These are phyloP conservation scores for Colletotrichum noveboracense DNA, from an alignment of 2,329 filamentous ascomycete genomes.

Conservation along the genomic window DNA sequence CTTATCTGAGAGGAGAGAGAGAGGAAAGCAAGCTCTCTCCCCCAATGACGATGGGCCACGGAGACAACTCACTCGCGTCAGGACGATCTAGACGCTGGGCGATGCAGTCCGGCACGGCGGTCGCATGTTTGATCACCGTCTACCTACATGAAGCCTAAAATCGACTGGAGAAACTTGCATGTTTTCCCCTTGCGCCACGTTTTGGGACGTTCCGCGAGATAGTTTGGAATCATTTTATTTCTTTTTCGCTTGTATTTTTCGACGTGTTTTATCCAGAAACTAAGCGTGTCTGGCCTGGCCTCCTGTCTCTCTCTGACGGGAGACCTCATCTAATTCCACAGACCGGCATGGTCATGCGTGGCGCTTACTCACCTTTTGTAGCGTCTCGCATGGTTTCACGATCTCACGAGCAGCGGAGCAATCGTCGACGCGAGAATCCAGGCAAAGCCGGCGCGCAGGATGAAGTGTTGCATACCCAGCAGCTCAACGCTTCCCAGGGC, in stretches of 20 bases:
- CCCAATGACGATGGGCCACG: slow-evolving; percentile 6
- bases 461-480: slow-evolving; percentile 35
- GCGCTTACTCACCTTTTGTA: not conserved
- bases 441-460: slow-evolving; percentile 35
- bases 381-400: not conserved
- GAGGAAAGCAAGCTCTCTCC: not conserved
- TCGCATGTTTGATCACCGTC: slow-evolving; percentile 4
- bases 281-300: not conserved
- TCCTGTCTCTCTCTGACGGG: not conserved
- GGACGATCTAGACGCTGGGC: not conserved
- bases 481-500: slow-evolving; percentile 40
- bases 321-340: not conserved
- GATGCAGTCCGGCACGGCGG: not conserved
- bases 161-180: not conserved
- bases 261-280: not conserved
- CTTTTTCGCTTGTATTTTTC: not conserved
- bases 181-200: not conserved
- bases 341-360: not conserved
- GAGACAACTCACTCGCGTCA: not conserved
- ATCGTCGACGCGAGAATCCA: slow-evolving; percentile 33
- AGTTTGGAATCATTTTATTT: not conserved
- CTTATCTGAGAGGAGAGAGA: not conserved
- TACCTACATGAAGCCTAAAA: not conserved
- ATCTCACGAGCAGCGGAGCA: not conserved
- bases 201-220: not conserved